phyloP scores from a whole-genome alignment of 148 eudicot genomes.

The Amaranthus hypochondriacus region DNA sequence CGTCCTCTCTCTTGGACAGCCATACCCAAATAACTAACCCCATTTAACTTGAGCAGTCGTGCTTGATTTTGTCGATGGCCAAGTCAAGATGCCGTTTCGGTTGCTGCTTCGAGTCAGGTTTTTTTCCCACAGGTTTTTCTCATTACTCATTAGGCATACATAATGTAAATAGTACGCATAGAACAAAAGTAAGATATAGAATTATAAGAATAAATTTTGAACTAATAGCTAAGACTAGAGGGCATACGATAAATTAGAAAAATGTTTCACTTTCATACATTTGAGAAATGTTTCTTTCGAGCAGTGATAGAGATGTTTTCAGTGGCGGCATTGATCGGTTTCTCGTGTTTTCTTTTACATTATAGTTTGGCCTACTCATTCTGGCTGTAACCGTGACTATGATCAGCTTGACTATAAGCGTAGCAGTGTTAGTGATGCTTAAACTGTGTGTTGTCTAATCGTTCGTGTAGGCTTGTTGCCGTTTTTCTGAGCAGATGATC shows the following conservation, averaged over 20 bases:
- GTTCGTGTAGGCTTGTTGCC: neutral
- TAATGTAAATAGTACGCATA: conserved; percentile 14
- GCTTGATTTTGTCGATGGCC: neutral
- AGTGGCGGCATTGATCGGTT: neutral
- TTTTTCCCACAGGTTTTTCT: neutral
- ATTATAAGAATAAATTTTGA: conserved; percentile 2
- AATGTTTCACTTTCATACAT: neutral
- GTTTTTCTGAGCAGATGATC: neutral
- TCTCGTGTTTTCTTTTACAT: neutral
- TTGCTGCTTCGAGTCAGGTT: neutral
- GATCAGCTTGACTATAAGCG: no score
- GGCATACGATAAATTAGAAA: neutral
- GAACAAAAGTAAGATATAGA: neutral
- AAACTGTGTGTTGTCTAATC: neutral
- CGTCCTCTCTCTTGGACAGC: conserved; percentile 31
- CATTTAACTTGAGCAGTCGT: neutral
- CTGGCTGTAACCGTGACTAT: no score
- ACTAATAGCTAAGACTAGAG: conserved; percentile 4
- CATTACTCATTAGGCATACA: neutral
- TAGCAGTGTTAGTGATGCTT: neutral
- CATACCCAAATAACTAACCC: conserved; percentile 16
- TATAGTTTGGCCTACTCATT: no score
- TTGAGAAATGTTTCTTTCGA: neutral
- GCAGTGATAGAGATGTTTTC: neutral
- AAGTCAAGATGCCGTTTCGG: neutral